Evolutionary conservation across 345 rosid species (phyloP), one percentile per base, ranked within the genome.

Genomic region (Euphorbia pulcherrima): DNA sequence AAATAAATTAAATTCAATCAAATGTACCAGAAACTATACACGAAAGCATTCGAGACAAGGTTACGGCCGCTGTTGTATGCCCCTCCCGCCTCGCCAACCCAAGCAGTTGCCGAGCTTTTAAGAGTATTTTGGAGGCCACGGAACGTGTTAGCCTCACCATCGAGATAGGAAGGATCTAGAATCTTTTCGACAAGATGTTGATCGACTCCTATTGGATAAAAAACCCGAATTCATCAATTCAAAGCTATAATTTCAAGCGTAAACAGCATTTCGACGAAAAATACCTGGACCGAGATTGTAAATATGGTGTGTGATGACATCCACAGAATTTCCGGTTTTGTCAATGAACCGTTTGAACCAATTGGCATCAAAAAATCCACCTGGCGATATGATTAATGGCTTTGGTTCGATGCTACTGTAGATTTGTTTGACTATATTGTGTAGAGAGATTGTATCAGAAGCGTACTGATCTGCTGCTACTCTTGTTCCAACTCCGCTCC

Each of bases 51-150:
- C 28, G 90, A 82, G 62, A 94, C 96, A 68, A 67, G 90, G 68
- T 88, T 81, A 27, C 60, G 84, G 50, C 99, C 99, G 21, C 97
- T 91, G 85, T 91, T 94, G 83, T 88, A 91, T 59, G 97, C 97
- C 33, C 99, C 97, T 74, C 99, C 99, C 27, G 97, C 52, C 74
- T 94, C 99, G 50, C 99, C 93, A 74, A 94, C 96, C 97, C 97
- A 91, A 29, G 97, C 89, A 51, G 60, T 78, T 17, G 85, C 86
- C 12, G 84, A 75, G 62, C 55, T 85, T 72, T 77, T 82, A 39
- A 93, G 72, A 56, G 72, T 69, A 73, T 72, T 77, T 62, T 81
- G 83, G 21, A 93, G 87, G 79, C 59, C 66, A 9, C 79, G 73
- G 68, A 89, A 90, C 18, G 88, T 82, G 8, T 8, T 64, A 2